Evolutionary conservation across 768 basidiomycete species (phyloP), one percentile per base, ranked within the genome.

Genomic region (Boletus vinaceobasis): DNA sequence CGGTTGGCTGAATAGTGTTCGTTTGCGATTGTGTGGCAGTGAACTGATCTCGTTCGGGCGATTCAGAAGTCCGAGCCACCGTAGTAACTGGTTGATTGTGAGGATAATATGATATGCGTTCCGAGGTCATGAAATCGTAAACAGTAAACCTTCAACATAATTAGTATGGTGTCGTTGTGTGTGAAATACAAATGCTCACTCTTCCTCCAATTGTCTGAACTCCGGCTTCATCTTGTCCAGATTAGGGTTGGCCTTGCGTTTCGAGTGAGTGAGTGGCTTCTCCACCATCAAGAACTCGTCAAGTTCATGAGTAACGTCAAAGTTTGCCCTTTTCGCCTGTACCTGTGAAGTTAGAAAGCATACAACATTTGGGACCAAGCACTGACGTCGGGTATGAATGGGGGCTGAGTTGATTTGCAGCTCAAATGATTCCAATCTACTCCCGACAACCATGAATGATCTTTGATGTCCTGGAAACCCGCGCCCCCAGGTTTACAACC

Each of bases 281-380:
- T 98, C 96, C 49, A 95, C 95, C 81, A 98, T 84, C 65, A 99
- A 72, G 65, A 98, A 89, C 70, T 99, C 97, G 68, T 99, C 95
- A 10, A 99, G 82, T 75, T 98, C 97, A 66, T 98, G 94, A 35
- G 93, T 86, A 36, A 97, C 88, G 67, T 99, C 96, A 71, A 98
- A 99, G 71, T 99, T 98, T n/a, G 94, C 91, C 72, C 88, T 88
- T 69, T 95, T 94, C 72, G 88, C 85, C 95, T 99, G 66, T 27
- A 33, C 21, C 19, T 11, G 21, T 27, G 36, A 35, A 29, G 50
- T 65, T 3, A 59, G 53, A 10, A 17, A 38, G 46, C 11, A 19
- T 29, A 31, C 5, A 38, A 39, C 1, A 35, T 36, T 19, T 13
- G 23, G 14, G 2, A 42, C 38, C 15, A 13, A 26, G 45, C 19